phyloP scores from a whole-genome alignment of 2,329 filamentous ascomycete species.

The Sphaerulina vaccinii region DNA sequence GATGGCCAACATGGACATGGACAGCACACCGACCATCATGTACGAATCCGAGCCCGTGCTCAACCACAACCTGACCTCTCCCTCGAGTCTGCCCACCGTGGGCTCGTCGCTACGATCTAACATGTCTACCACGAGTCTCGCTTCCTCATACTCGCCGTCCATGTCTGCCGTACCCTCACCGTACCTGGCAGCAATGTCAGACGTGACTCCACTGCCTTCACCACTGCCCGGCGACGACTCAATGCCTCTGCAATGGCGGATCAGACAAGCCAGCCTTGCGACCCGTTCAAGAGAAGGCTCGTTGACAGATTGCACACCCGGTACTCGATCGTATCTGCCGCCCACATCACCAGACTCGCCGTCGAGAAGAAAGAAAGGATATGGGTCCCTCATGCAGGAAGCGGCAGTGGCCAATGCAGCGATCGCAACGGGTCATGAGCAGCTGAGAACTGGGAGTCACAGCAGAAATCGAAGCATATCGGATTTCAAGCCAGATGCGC shows the following conservation, averaged over 20 bases:
- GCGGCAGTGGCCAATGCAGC: constrained; percentile 30
- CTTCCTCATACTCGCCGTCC: constrained; percentile 47
- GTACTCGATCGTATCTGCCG: constrained; percentile 27
- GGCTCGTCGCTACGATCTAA: constrained; percentile 40
- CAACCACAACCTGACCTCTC: constrained; percentile 41
- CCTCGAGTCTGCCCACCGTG: constrained; percentile 29
- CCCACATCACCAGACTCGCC: constrained; percentile 34
- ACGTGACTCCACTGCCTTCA: constrained; percentile 54
- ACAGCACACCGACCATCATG: constrained; percentile 23
- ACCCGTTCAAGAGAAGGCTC: constrained; percentile 32
- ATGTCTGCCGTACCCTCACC: constrained; percentile 49
- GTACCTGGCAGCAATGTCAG: constrained; percentile 48
- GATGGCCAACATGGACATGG: constrained; percentile 16
- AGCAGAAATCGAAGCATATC: constrained; percentile 79
- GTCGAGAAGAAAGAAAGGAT: constrained; percentile 48
- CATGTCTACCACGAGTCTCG: constrained; percentile 46
- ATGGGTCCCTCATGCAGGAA: constrained; percentile 47
- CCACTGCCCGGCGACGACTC: constrained; percentile 45
- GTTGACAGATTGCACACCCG: constrained; percentile 36
- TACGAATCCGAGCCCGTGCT: constrained; percentile 19
- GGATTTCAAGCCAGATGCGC: constrained; percentile 76
- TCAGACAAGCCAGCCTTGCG: constrained; percentile 35
- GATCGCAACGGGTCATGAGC: constrained; percentile 28
- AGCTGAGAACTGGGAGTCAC: constrained; percentile 37
- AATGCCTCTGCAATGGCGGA: constrained; percentile 44